Conservation (phyloP, 2,329 filamentous ascomycete species). For the Nannizziopsis barbatae region DNA sequence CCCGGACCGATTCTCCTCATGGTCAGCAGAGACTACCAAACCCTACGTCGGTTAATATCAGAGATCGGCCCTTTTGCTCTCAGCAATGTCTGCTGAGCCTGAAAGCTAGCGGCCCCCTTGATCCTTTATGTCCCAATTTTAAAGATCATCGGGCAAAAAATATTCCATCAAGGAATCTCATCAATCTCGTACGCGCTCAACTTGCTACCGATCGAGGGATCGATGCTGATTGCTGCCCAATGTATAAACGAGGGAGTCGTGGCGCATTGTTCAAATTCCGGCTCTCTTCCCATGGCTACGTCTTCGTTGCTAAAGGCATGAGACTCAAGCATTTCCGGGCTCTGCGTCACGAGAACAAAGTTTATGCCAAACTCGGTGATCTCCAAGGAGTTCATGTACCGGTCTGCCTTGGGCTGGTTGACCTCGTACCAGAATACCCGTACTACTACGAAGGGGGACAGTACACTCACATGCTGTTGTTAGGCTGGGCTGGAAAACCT, state of each 20-base stretch:
- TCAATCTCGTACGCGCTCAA: conserved; percentile 1
- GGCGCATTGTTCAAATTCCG: too few relatives aligned
- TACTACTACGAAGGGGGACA: conserved; percentile 1
- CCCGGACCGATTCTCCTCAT: too few relatives aligned
- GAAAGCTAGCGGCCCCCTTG: conserved; percentile 20
- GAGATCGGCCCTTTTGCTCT: conserved; percentile 10
- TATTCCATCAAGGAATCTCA: not conserved
- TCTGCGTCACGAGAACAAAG: too few relatives aligned
- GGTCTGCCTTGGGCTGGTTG: conserved; percentile 7
- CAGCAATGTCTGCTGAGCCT: conserved; percentile 25
- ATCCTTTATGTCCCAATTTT: conserved; percentile 1
- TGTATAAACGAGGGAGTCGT: too few relatives aligned
- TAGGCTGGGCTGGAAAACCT: conserved; percentile 3
- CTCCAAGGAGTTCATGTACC: conserved; percentile 2
- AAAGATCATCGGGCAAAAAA: not conserved
- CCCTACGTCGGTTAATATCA: conserved; percentile 11
- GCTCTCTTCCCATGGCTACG: too few relatives aligned
- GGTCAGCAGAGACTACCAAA: too few relatives aligned
- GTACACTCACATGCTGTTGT: conserved; percentile 4
- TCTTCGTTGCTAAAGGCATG: too few relatives aligned
- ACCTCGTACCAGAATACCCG: not conserved
- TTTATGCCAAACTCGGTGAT: not conserved
- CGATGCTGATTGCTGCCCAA: conserved; percentile 7
- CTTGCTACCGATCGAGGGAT: conserved; percentile 6
- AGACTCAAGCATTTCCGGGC: too few relatives aligned